These are phyloP conservation scores for Phytophthora aleatoria DNA, from an alignment of 352 stramenopile genomes.

Conservation along the genomic window DNA sequence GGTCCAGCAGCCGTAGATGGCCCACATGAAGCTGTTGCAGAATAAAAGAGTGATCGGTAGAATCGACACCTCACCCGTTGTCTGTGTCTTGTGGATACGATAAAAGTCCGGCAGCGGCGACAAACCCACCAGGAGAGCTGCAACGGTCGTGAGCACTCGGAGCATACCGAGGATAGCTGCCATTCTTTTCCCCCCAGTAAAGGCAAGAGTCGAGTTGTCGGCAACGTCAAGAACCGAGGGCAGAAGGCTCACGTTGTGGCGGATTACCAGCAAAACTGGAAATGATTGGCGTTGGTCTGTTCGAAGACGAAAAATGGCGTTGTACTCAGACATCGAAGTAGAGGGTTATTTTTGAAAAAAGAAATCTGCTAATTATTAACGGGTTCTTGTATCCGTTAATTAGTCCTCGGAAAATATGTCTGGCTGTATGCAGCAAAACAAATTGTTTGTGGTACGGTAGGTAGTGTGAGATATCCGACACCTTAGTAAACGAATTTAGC, in stretches of 20 bases:
- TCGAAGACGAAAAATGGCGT: background rate
- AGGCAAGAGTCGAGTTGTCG: background rate
- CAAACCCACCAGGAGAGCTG: constrained; percentile 36
- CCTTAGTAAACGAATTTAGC: no score
- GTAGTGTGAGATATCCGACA: no score
- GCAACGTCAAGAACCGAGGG: background rate
- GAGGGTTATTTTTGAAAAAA: no score
- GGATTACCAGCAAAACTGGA: constrained; percentile 19
- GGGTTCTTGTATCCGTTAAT: no score
- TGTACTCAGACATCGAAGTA: constrained; percentile 17
- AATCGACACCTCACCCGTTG: constrained; percentile 37
- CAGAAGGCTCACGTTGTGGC: background rate
- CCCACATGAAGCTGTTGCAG: constrained; percentile 43
- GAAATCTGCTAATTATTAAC: no score
- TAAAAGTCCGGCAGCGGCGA: constrained; percentile 40
- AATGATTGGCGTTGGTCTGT: constrained; percentile 17
- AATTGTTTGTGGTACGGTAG: no score
- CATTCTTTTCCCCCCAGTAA: constrained; percentile 1
- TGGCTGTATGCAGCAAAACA: no score
- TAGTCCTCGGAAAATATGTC: no score
- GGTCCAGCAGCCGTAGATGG: constrained; percentile 45
- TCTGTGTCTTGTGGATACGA: constrained; percentile 35
- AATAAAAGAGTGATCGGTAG: constrained; percentile 39
- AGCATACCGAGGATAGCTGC: constrained; percentile 21
- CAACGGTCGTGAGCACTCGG: constrained; percentile 36